Evolutionary conservation across 31 red algal species (phyloP).

Genomic region (Bonnemaisonia californica): DNA sequence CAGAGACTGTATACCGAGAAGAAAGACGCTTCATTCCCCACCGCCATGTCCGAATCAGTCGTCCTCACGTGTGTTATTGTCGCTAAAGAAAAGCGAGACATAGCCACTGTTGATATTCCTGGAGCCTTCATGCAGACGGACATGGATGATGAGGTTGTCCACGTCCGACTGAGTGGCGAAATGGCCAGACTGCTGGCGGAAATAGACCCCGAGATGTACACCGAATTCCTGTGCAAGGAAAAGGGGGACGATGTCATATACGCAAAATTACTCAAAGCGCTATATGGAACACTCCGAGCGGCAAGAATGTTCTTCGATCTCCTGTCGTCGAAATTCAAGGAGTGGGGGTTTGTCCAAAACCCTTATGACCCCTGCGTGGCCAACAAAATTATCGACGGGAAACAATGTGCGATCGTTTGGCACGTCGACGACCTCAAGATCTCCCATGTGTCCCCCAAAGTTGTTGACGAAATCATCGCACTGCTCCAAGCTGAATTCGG

Average conservation of each 20-base stretch:
- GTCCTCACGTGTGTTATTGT: constrained; percentile 1
- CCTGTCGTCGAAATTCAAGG: neutral
- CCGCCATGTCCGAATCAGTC: constrained; percentile 21
- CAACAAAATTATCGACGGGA: constrained; percentile 7
- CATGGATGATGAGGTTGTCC: constrained; percentile 2
- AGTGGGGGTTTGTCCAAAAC: constrained; percentile 8
- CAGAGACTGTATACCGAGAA: constrained; percentile 7
- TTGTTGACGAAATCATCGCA: neutral
- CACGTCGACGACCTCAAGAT: constrained; percentile 16
- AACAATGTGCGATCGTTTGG: constrained; percentile 12
- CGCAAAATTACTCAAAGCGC: neutral
- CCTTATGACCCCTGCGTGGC: constrained; percentile 36
- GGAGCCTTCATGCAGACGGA: constrained; percentile 38
- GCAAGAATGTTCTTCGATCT: constrained; percentile 28
- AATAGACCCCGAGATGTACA: constrained; percentile 14
- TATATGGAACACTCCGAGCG: constrained; percentile 31
- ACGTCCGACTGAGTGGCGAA: neutral
- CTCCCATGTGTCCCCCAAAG: constrained; percentile 3
- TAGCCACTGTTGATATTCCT: constrained; percentile 17
- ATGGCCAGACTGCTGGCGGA: neutral
- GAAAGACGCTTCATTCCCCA: constrained; percentile 18
- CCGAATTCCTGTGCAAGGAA: no score
- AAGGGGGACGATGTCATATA: constrained; percentile 22
- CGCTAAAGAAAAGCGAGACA: constrained; percentile 27
- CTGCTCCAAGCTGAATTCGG: constrained; percentile 1